Percentiles rank a stretch among this genome's conserved stretches.
Conservation (phyloP, 768 basidiomycete genomes). For the Gymnopilus dilepis region DNA sequence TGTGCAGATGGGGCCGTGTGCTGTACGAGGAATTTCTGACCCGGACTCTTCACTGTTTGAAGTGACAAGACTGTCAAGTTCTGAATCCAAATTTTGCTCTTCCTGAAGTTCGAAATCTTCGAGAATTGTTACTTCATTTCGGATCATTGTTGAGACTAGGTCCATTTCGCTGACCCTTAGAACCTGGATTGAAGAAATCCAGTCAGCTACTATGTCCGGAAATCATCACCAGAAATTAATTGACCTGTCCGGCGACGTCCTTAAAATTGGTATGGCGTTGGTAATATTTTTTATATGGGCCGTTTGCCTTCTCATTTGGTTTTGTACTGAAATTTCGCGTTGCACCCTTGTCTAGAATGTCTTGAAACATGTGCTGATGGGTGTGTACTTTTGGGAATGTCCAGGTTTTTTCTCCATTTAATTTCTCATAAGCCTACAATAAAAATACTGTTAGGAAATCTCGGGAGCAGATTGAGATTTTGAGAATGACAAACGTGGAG, state of each 20-base stretch:
- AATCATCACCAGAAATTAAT: background rate
- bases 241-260: conserved; percentile 37
- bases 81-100: background rate
- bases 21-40: no score
- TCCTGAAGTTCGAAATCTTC: background rate
- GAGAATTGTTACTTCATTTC: background rate
- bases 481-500: conserved; percentile 23
- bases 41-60: background rate
- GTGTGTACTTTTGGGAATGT: conserved; percentile 42
- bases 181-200: background rate
- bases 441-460: background rate
- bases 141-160: conserved; percentile 3
- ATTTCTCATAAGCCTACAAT: conserved; percentile 4
- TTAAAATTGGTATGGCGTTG: conserved; percentile 37
- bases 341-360: conserved; percentile 39
- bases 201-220: background rate
- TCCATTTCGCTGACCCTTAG: conserved; percentile 4
- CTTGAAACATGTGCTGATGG: conserved; percentile 35
- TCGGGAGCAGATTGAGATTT: no score
- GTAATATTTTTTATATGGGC: conserved; percentile 32
- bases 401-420: conserved; percentile 30
- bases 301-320: conserved; percentile 37
- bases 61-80: background rate
- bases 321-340: conserved; percentile 36
- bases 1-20: no score